These are phyloP conservation scores for Dactylonectria estremocensis DNA, from an alignment of 2,329 filamentous ascomycete species.

Conservation along the genomic window DNA sequence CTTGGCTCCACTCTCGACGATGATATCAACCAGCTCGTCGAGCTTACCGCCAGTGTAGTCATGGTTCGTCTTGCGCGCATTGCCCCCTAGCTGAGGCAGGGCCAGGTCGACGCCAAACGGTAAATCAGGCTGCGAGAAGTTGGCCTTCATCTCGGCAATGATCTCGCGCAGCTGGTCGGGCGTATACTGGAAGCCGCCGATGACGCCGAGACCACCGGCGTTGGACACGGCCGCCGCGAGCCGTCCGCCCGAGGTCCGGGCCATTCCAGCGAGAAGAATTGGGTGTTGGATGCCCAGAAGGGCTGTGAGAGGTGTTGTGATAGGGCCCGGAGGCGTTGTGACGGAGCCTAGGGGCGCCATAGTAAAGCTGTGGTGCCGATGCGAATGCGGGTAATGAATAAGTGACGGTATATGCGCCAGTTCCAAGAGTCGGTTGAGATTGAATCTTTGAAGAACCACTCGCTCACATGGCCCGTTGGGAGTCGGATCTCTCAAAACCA, in stretches of 20 bases:
- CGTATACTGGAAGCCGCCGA: slow-evolving; percentile 80
- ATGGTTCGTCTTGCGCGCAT: slow-evolving; percentile 91
- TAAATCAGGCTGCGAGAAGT: slow-evolving; percentile 75
- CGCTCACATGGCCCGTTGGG: neutral
- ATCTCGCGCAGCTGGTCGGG: slow-evolving; percentile 83
- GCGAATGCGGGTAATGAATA: neutral
- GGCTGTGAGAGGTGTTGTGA: slow-evolving; percentile 83
- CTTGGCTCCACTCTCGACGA: slow-evolving; percentile 85
- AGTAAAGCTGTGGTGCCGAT: slow-evolving; percentile 14
- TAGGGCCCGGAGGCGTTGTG: slow-evolving; percentile 66
- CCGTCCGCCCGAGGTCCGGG: slow-evolving; percentile 82
- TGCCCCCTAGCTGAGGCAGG: slow-evolving; percentile 88
- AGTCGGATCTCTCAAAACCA: neutral
- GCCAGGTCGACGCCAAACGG: slow-evolving; percentile 95
- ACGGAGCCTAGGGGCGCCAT: slow-evolving; percentile 55
- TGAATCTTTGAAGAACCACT: neutral
- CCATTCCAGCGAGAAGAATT: slow-evolving; percentile 95
- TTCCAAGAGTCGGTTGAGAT: neutral
- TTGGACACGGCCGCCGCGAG: slow-evolving; percentile 92
- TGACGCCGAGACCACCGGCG: slow-evolving; percentile 86
- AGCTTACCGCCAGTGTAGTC: slow-evolving; percentile 94
- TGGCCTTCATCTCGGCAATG: slow-evolving; percentile 87
- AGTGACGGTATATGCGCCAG: slow-evolving; percentile 9
- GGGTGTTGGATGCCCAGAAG: slow-evolving; percentile 90
- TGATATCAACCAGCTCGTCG: slow-evolving; percentile 89